These are phyloP conservation scores for Nakaseomyces kungkrabaensis DNA, from an alignment of 1,139 yeast species.

Conservation along the genomic window DNA sequence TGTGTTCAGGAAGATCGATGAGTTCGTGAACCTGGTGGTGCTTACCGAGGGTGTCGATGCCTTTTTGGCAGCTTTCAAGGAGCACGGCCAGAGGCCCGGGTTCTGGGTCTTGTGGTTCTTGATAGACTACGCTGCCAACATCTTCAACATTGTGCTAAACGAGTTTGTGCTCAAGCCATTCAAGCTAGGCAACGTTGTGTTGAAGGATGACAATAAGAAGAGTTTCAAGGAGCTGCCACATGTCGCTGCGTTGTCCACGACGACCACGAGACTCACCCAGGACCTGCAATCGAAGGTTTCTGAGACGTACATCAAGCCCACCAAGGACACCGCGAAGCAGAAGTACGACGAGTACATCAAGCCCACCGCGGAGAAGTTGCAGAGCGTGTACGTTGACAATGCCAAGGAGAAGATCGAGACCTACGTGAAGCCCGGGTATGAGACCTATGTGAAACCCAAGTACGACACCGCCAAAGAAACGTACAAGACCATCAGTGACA, in stretches of 20 bases:
- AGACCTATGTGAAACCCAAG: conserved; percentile 13
- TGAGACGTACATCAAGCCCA: conserved; percentile 13
- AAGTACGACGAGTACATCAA: conserved; percentile 16
- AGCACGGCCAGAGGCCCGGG: conserved; percentile 18
- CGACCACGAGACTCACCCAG: conserved; percentile 21
- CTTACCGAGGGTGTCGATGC: conserved; percentile 27
- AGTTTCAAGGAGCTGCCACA: conserved; percentile 17
- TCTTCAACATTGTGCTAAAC: conserved; percentile 20
- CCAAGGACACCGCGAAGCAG: conserved; percentile 13
- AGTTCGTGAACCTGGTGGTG: conserved; percentile 18
- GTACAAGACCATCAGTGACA: conserved; percentile 23
- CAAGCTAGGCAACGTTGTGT: conserved; percentile 9
- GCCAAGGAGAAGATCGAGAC: conserved; percentile 14
- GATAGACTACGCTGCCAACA: conserved; percentile 26
- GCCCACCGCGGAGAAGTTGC: conserved; percentile 20
- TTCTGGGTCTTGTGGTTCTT: conserved; percentile 24
- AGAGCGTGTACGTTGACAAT: conserved; percentile 16
- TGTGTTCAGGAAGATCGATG: conserved; percentile 13
- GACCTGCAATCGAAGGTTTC: conserved; percentile 20
- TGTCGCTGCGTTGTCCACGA: conserved; percentile 21
- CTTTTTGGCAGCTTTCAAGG: conserved; percentile 9
- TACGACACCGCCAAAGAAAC: conserved; percentile 21
- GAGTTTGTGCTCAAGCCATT: conserved; percentile 23
- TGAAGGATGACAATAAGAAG: conserved; percentile 1
- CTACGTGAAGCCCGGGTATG: conserved; percentile 5